Percentiles rank a stretch among this genome's conserved stretches.
Evolutionary conservation across 2,329 filamentous ascomycete species (phyloP).

Genomic region (Colletotrichum salicis): DNA sequence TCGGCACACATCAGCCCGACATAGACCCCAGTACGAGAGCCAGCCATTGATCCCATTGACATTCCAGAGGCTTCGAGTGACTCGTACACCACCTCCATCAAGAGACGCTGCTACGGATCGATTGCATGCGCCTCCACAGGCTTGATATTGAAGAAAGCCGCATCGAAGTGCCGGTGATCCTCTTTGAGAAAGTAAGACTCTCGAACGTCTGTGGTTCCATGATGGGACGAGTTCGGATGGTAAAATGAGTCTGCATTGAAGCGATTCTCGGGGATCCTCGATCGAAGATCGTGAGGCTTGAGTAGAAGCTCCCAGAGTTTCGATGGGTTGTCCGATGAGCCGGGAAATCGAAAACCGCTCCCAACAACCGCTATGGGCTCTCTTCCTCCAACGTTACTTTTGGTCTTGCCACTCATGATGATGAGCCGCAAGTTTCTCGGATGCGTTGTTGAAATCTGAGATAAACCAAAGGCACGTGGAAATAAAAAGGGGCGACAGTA

Average conservation of each 20-base stretch:
- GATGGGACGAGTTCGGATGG: background rate
- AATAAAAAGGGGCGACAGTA: too few relatives aligned
- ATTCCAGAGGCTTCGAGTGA: constrained; percentile 39
- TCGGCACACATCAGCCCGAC: constrained; percentile 39
- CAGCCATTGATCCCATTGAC: constrained; percentile 1
- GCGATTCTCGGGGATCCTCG: background rate
- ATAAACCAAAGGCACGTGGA: too few relatives aligned
- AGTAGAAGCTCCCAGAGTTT: background rate
- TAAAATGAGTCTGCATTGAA: background rate
- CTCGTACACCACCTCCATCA: constrained; percentile 49
- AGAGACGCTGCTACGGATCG: constrained; percentile 45
- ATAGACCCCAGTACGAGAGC: background rate
- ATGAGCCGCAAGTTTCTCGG: too few relatives aligned
- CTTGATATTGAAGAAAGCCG: constrained; percentile 42
- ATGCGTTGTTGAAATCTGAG: too few relatives aligned
- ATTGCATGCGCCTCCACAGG: constrained; percentile 42
- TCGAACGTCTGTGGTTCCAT: constrained; percentile 35
- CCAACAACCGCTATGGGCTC: too few relatives aligned
- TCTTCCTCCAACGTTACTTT: too few relatives aligned
- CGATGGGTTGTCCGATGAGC: constrained; percentile 27
- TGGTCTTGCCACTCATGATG: too few relatives aligned
- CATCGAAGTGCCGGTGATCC: constrained; percentile 38
- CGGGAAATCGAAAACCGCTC: too few relatives aligned
- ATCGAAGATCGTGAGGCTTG: background rate
- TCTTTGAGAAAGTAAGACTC: constrained; percentile 38